Conservation (phyloP, 139 green algal genomes). For the Astrephomene gubernaculifera region DNA sequence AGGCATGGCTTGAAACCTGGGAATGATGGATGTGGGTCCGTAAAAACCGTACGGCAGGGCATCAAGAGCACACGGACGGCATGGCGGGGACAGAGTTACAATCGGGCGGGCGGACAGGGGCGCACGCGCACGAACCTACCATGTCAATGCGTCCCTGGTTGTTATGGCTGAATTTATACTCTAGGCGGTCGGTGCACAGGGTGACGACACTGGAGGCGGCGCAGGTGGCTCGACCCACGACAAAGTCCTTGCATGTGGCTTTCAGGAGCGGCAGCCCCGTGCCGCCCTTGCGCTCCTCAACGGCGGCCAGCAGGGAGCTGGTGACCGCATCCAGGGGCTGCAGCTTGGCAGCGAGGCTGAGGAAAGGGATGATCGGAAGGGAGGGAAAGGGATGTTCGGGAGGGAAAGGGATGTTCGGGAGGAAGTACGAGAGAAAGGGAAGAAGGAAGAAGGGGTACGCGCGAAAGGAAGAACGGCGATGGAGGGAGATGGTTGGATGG, state of each 20-base stretch:
- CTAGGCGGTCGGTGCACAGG: slow-evolving; percentile 37
- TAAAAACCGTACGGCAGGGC: too few relatives aligned
- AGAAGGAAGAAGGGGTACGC: too few relatives aligned
- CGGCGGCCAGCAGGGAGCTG: slow-evolving; percentile 1
- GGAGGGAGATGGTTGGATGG: too few relatives aligned
- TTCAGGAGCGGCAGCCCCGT: slow-evolving; percentile 3
- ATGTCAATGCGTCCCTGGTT: slow-evolving; percentile 46
- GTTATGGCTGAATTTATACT: slow-evolving; percentile 49
- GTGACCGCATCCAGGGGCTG: slow-evolving; percentile 17
- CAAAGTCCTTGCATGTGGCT: slow-evolving; percentile 39
- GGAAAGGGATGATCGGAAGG: not conserved
- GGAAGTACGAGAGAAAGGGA: too few relatives aligned
- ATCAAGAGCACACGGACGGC: too few relatives aligned
- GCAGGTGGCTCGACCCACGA: slow-evolving; percentile 35
- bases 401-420: too few relatives aligned
- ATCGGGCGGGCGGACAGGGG: too few relatives aligned
- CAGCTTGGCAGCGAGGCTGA: slow-evolving; percentile 33
- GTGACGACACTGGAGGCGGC: slow-evolving; percentile 20
- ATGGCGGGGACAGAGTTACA: too few relatives aligned
- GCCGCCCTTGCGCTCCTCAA: slow-evolving; percentile 30
- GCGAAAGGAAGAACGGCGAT: too few relatives aligned
- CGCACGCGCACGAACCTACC: too few relatives aligned
- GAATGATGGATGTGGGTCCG: too few relatives aligned
- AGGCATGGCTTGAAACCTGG: not conserved
- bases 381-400: too few relatives aligned